Conservation (phyloP, 371 early-diverging fungal genomes). For the Lichtheimia hyalospora region DNA sequence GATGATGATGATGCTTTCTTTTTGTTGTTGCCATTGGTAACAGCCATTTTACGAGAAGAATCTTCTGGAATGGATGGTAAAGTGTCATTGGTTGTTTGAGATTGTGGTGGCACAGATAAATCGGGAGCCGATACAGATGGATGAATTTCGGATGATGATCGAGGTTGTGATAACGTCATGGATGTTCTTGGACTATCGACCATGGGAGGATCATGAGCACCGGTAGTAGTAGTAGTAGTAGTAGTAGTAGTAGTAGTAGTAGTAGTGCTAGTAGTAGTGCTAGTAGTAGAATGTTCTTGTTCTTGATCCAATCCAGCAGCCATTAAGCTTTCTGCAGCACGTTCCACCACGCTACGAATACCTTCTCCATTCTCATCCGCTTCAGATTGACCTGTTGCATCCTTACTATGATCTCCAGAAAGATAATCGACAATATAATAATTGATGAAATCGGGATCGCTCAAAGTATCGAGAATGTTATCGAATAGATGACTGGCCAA, state of each 20-base stretch:
- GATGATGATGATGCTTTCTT: conserved; percentile 8
- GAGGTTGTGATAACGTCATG: background rate
- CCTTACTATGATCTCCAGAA: conserved; percentile 16
- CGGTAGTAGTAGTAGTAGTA: background rate
- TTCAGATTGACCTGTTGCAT: background rate
- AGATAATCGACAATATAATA: conserved; percentile 37
- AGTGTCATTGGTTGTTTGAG: background rate
- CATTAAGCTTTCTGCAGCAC: conserved; percentile 31
- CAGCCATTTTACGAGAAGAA: background rate
- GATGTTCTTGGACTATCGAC: background rate
- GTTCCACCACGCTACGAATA: conserved; percentile 22
- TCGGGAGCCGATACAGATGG: background rate
- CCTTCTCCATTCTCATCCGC: conserved; percentile 11
- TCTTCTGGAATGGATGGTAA: conserved; percentile 9
- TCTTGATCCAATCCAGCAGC: conserved; percentile 9
- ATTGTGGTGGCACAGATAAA: background rate
- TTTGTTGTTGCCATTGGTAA: background rate
- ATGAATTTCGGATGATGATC: background rate
- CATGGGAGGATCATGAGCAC: background rate
- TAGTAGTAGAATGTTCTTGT: background rate
- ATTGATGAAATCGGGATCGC: conserved; percentile 51
- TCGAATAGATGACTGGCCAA: conserved; percentile 41
- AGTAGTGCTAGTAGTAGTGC: no score
- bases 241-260: no score
- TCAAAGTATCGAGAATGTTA: conserved; percentile 27